phyloP scores from a whole-genome alignment of 257 asterid genomes.

The Mentha longifolia region DNA sequence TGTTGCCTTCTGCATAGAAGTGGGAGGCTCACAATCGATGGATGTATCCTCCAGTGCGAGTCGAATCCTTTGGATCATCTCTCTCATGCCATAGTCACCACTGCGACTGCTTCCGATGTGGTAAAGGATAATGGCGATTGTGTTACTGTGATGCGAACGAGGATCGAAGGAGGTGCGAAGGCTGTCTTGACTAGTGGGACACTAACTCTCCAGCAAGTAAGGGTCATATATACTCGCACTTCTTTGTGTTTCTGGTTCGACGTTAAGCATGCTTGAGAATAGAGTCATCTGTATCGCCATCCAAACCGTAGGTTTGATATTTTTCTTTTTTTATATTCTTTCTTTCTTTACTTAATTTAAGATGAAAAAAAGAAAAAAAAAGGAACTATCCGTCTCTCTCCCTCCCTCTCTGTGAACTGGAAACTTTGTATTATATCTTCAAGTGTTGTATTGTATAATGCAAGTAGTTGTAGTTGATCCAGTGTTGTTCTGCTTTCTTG shows the following conservation, averaged over 20 bases:
- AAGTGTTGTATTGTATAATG: conserved; percentile 7
- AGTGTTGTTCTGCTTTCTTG: not conserved
- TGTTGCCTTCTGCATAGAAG: conserved; percentile 97
- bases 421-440: conserved; percentile 14
- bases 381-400: not conserved
- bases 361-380: not conserved
- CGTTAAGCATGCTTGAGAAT: conserved; percentile 46
- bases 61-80: conserved; percentile 90
- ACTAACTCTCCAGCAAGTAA: conserved; percentile 78
- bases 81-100: conserved; percentile 92
- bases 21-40: conserved; percentile 84
- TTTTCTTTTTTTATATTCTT: not conserved
- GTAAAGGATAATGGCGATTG: conserved; percentile 45
- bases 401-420: conserved; percentile 13
- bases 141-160: conserved; percentile 74
- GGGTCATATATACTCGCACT: conserved; percentile 79
- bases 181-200: conserved; percentile 89
- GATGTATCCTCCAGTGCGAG: conserved; percentile 93
- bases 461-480: conserved; percentile 15
- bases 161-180: conserved; percentile 96
- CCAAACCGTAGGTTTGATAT: not conserved
- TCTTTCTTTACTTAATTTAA: not conserved
- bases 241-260: conserved; percentile 87
- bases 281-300: not conserved
- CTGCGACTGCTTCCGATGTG: conserved; percentile 54